Conservation (phyloP, 352 stramenopile species). For the Phytophthora crassamura region DNA sequence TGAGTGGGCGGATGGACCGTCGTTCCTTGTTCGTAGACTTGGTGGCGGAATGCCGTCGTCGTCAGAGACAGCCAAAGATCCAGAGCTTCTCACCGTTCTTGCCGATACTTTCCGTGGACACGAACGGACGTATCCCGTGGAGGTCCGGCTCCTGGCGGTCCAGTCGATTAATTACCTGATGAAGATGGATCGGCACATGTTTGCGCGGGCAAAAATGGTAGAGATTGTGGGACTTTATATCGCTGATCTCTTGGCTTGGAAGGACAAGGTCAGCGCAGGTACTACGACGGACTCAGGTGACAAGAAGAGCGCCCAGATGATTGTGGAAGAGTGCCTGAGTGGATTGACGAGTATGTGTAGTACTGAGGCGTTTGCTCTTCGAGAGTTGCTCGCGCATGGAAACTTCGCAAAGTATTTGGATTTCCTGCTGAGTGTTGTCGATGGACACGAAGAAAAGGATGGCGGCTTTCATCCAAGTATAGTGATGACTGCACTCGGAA, state of each 20-base stretch:
- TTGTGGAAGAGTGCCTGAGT: constrained; percentile 84
- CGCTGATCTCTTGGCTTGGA: constrained; percentile 50
- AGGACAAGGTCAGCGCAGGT: constrained; percentile 9
- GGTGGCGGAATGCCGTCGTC: constrained; percentile 29
- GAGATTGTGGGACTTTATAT: constrained; percentile 70
- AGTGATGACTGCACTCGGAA: constrained; percentile 60
- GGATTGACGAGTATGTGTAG: constrained; percentile 74
- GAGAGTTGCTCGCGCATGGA: constrained; percentile 48
- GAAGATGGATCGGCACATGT: constrained; percentile 80
- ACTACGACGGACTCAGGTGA: constrained; percentile 1
- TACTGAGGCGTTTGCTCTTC: constrained; percentile 59
- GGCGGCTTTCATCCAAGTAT: constrained; percentile 68
- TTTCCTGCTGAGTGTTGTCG: constrained; percentile 55
- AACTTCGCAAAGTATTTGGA: constrained; percentile 63
- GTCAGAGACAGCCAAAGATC: constrained; percentile 58
- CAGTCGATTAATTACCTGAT: constrained; percentile 89
- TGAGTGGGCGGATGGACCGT: constrained; percentile 65
- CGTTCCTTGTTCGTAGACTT: constrained; percentile 70
- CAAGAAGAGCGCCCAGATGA: constrained; percentile 56
- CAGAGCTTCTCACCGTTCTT: constrained; percentile 62
- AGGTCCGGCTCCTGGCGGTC: constrained; percentile 67
- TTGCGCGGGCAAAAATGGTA: constrained; percentile 52
- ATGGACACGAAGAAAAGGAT: constrained; percentile 33
- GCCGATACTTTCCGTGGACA: constrained; percentile 57
- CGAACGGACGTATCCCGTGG: constrained; percentile 40